phyloP scores from a whole-genome alignment of 192 early-diverging fungal genomes.

The Coemansia sp. region DNA sequence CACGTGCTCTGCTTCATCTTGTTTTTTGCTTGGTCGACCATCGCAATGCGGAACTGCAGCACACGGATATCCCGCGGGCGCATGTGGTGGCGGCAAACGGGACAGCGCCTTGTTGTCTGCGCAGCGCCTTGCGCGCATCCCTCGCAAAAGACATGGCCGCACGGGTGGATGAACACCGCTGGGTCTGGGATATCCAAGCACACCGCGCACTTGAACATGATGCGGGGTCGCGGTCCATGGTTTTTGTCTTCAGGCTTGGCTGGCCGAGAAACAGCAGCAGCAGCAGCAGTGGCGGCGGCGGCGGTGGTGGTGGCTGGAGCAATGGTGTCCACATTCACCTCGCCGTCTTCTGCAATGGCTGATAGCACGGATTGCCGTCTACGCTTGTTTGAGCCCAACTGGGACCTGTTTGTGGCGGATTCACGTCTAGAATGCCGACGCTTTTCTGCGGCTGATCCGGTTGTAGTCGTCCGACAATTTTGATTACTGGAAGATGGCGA shows the following conservation, averaged over 20 bases:
- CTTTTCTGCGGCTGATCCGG: background rate
- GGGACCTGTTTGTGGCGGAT: slow-evolving; percentile 1
- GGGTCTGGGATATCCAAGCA: slow-evolving; percentile 50
- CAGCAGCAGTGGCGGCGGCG: background rate
- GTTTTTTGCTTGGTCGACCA: slow-evolving; percentile 12
- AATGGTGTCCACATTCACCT: background rate
- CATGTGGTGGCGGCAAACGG: slow-evolving; percentile 49
- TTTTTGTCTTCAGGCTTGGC: background rate
- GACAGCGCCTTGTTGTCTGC: slow-evolving; percentile 42
- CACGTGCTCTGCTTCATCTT: background rate
- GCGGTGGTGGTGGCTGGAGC: background rate
- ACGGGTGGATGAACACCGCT: slow-evolving; percentile 49
- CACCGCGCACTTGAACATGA: slow-evolving; percentile 52
- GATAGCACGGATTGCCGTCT: background rate
- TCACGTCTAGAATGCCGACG: slow-evolving; percentile 2
- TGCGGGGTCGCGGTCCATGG: slow-evolving; percentile 16
- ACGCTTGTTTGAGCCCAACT: slow-evolving; percentile 1
- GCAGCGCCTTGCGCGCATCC: slow-evolving; percentile 43
- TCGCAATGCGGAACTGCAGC: slow-evolving; percentile 46
- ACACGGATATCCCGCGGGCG: slow-evolving; percentile 37
- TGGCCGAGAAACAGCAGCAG: no score
- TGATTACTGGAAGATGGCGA: background rate
- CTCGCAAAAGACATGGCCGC: slow-evolving; percentile 55
- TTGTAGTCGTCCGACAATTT: background rate
- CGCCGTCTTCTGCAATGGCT: background rate